Base-by-base conservation (phyloP, 805 yeast species). In the Kuraishia ogatae region DNA sequence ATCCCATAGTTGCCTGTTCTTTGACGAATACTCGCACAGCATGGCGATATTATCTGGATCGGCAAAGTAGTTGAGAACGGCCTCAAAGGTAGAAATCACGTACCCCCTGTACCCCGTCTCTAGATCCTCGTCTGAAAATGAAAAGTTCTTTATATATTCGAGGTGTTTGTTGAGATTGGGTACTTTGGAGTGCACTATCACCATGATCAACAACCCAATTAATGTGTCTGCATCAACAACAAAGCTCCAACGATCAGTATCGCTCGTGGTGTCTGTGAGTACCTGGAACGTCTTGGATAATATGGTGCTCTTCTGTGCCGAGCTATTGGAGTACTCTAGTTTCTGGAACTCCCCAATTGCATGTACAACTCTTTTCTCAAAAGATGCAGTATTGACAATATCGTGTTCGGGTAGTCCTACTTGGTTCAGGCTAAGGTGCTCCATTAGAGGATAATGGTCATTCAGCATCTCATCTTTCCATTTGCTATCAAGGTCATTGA, bases 11-110 rank as follows among this genome's bases (percentile, higher is more conserved):
- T 65, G 64, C 49, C 66, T 65, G 65, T 89, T 89, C 1, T 62
- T 63, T 1, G 64, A 64, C 0, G 92, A 81, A 11, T 72, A 64
- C 1, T 61, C 56, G 2, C 69, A 62, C 52, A 86, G 66, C 2
- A 67, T 64, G 1, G 69, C 68, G 8, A 70, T 50, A 51, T 76
- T 77, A 11, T 64, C 66, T 5, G 58, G 54, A 43, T 76, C 69
- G 39, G 69, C 69, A n/a, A 90, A 72, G 62, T 86, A 93, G 55
- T 72, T 81, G 8, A 89, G 63, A 0, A 89, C 96, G 0, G 91
- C 96, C 61, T 91, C 96, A 50, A 91, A 73, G 5, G 96, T 89
- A 50, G 96, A 85, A 15, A 90, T 60, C 1, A 91, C 84, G 65
- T 93, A 93, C 11, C 89, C 96, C 29, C 80, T 66, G 23, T 80